Conservation (phyloP, 179 eudicot genomes). For the Carnegiea gigantea region DNA sequence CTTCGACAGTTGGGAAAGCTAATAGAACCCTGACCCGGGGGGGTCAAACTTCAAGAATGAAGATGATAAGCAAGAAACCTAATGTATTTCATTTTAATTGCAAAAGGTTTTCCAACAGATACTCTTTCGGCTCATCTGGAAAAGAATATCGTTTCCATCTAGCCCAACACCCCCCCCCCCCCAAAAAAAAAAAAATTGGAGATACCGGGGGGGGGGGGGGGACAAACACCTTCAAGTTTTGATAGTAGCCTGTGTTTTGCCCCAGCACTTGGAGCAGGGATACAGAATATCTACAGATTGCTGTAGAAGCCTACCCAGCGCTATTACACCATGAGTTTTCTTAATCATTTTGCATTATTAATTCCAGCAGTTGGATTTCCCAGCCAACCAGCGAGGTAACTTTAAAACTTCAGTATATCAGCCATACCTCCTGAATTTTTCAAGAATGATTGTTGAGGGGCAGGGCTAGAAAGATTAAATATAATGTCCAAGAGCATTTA, state of each 20-base stretch:
- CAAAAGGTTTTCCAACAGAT: not conserved
- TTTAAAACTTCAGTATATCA: not conserved
- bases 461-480: not conserved
- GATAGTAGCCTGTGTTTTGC: not conserved
- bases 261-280: not conserved
- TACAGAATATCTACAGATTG: not conserved
- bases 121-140: not conserved
- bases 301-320: not conserved
- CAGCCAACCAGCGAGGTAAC: not conserved
- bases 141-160: not conserved
- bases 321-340: not conserved
- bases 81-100: not conserved
- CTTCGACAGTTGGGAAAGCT: not conserved
- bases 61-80: not conserved
- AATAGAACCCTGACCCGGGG: not conserved
- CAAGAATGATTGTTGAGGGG: too few species aligned
- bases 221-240: not conserved
- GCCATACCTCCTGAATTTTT: too few species aligned
- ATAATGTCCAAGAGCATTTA: not conserved
- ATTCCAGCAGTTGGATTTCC: not conserved
- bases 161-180: not conserved
- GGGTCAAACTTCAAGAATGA: not conserved
- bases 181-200: too few species aligned
- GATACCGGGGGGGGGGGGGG: too few species aligned
- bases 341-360: not conserved